A percentile compares a stretch with the other conserved stretches of the same genome.
Conservation (phyloP, 2,329 filamentous ascomycete species). For the Fusarium sp. region DNA sequence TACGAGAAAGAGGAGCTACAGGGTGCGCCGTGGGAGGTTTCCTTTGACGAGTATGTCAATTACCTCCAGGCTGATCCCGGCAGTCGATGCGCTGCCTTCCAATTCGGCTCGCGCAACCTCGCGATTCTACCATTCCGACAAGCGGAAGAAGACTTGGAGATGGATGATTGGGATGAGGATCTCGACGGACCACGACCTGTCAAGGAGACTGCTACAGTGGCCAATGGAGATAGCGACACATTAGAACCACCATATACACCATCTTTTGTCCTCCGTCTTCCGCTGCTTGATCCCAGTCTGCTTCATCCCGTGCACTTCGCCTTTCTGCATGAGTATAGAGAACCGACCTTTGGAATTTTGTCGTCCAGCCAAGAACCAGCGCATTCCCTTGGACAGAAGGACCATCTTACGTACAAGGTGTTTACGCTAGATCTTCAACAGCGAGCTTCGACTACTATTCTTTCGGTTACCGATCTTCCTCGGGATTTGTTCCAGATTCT, state of each 20-base stretch:
- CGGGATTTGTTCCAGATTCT: constrained; percentile 88
- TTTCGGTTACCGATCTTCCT: constrained; percentile 86
- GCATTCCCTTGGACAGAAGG: constrained; percentile 83
- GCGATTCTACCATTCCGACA: constrained; percentile 95
- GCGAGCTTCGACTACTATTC: constrained; percentile 89
- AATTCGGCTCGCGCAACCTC: constrained; percentile 88
- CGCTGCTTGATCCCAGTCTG: constrained; percentile 86
- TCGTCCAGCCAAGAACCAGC: constrained; percentile 81
- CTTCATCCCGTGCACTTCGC: constrained; percentile 91
- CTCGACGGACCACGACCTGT: constrained; percentile 75
- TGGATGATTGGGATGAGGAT: constrained; percentile 90
- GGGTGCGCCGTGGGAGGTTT: constrained; percentile 83
- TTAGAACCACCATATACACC: constrained; percentile 80
- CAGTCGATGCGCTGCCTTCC: constrained; percentile 92
- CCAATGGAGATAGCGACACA: constrained; percentile 53
- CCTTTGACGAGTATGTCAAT: constrained; percentile 80
- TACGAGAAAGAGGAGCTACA: constrained; percentile 95
- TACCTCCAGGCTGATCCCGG: constrained; percentile 89
- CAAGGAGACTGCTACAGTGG: constrained; percentile 55
- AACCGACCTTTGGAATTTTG: constrained; percentile 95
- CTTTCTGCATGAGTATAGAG: constrained; percentile 96
- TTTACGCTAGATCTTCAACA: constrained; percentile 96
- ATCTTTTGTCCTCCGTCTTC: constrained; percentile 93
- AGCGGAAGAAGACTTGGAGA: constrained; percentile 85
- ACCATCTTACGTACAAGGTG: constrained; percentile 90